Evolutionary conservation across 495 filamentous ascomycete genomes (phyloP).

Genomic region (Chaetomidium leptoderma): DNA sequence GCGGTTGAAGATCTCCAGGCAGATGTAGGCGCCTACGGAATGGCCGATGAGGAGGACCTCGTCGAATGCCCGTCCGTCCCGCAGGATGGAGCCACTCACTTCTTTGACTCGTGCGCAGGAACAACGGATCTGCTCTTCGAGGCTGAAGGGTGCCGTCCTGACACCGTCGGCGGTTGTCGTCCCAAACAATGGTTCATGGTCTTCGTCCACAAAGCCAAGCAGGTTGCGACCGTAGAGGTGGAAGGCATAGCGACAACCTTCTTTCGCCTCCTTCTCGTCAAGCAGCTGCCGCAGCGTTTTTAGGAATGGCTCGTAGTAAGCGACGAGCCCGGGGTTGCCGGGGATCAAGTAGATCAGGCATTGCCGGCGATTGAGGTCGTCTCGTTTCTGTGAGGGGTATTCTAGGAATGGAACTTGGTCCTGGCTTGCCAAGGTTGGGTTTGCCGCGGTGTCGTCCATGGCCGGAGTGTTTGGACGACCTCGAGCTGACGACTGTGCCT

Average conservation of each 20-base stretch:
- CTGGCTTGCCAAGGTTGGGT: not conserved
- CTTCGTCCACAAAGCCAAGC: slow-evolving; percentile 61
- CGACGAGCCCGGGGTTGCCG: slow-evolving; percentile 82
- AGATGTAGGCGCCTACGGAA: slow-evolving; percentile 74
- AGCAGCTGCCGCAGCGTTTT: slow-evolving; percentile 37
- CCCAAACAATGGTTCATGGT: slow-evolving; percentile 41
- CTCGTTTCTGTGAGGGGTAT: slow-evolving; percentile 14
- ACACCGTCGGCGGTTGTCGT: not conserved
- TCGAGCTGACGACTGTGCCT: too few species aligned
- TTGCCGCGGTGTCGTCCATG: slow-evolving; percentile 2
- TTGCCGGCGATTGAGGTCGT: slow-evolving; percentile 16
- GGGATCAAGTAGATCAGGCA: slow-evolving; percentile 62
- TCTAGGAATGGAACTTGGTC: slow-evolving; percentile 12
- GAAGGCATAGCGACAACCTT: slow-evolving; percentile 27
- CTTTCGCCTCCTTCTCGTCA: slow-evolving; percentile 23
- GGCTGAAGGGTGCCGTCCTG: slow-evolving; percentile 37
- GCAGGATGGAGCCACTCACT: slow-evolving; percentile 7
- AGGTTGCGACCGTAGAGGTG: slow-evolving; percentile 69
- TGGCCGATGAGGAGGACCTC: slow-evolving; percentile 76
- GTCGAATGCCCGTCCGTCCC: slow-evolving; percentile 27
- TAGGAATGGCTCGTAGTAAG: slow-evolving; percentile 73
- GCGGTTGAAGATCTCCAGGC: slow-evolving; percentile 64
- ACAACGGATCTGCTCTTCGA: slow-evolving; percentile 61
- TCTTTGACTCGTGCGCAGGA: slow-evolving; percentile 38
- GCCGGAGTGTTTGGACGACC: not conserved